Conservation (phyloP, 2,329 filamentous ascomycete genomes). For the Coniella vitis region DNA sequence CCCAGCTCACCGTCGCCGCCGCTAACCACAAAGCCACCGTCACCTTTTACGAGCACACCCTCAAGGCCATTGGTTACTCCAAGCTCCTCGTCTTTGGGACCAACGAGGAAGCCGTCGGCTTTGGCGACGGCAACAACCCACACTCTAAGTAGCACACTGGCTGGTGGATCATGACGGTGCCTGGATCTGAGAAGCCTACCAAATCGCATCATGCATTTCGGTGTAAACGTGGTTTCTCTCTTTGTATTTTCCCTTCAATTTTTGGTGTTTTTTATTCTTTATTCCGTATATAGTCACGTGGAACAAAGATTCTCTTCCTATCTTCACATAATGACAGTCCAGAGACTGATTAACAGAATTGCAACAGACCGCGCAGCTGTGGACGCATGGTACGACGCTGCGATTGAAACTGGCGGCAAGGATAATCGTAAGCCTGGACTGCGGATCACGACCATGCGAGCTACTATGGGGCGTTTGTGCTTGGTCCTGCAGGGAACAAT, state of each 20-base stretch:
- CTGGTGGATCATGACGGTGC: slow-evolving; percentile 23
- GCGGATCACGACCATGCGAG: slow-evolving; percentile 35
- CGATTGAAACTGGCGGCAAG: slow-evolving; percentile 36
- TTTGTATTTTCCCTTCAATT: background rate
- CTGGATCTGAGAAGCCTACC: slow-evolving; percentile 9
- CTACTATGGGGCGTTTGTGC: slow-evolving; percentile 46
- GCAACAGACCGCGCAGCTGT: slow-evolving; percentile 32
- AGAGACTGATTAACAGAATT: background rate
- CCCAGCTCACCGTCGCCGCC: slow-evolving; percentile 24
- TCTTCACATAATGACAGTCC: too few species aligned
- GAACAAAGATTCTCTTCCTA: too few species aligned
- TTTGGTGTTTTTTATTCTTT: too few species aligned
- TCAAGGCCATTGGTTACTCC: slow-evolving; percentile 31
- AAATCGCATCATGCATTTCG: slow-evolving; percentile 26
- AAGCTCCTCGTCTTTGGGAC: slow-evolving; percentile 21
- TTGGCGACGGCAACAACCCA: slow-evolving; percentile 17
- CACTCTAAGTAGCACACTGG: slow-evolving; percentile 20
- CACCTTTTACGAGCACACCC: slow-evolving; percentile 28
- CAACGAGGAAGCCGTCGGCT: slow-evolving; percentile 24
- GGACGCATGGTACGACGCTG: slow-evolving; percentile 37
- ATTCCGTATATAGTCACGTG: too few species aligned
- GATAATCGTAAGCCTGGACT: slow-evolving; percentile 43
- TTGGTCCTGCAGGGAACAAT: slow-evolving; percentile 46
- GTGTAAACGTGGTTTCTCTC: slow-evolving; percentile 21
- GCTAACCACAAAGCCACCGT: slow-evolving; percentile 24